Conservation (phyloP, 352 stramenopile species). For the Phytophthora aleatoria region DNA sequence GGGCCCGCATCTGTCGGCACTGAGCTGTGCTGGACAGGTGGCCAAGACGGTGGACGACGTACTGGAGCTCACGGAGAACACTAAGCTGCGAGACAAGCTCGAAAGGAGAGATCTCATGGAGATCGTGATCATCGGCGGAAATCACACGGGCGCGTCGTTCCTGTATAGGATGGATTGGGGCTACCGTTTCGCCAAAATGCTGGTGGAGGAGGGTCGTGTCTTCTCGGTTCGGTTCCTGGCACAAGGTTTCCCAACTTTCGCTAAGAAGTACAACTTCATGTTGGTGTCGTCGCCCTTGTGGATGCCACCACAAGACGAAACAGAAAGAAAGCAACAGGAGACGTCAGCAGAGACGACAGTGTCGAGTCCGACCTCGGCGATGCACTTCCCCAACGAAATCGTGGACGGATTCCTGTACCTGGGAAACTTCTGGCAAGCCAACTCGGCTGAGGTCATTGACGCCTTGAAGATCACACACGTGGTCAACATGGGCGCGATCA, state of each 20-base stretch:
- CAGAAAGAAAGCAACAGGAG: slow-evolving; percentile 12
- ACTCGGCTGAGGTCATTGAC: slow-evolving; percentile 53
- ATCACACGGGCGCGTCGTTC: slow-evolving; percentile 51
- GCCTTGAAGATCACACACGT: slow-evolving; percentile 74
- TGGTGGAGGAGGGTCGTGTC: slow-evolving; percentile 67
- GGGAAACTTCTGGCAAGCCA: slow-evolving; percentile 85
- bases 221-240: slow-evolving; percentile 76
- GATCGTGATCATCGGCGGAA: slow-evolving; percentile 68
- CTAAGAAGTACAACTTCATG: slow-evolving; percentile 76
- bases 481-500: slow-evolving; percentile 75
- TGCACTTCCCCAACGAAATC: slow-evolving; percentile 82
- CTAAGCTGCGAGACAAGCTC: slow-evolving; percentile 50
- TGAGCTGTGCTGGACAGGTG: slow-evolving; percentile 30
- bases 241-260: slow-evolving; percentile 67
- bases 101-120: slow-evolving; percentile 67
- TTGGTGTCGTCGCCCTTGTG: slow-evolving; percentile 32
- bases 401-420: slow-evolving; percentile 72
- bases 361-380: slow-evolving; percentile 15
- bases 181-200: slow-evolving; percentile 67
- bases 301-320: slow-evolving; percentile 5
- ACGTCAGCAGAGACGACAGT: background rate
- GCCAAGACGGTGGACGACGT: slow-evolving; percentile 61
- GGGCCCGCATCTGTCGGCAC: slow-evolving; percentile 17
- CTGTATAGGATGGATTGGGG: slow-evolving; percentile 72
- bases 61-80: slow-evolving; percentile 40